Evolutionary conservation across 2,329 filamentous ascomycete genomes (phyloP).

Genomic region (Rutstroemia sp.): DNA sequence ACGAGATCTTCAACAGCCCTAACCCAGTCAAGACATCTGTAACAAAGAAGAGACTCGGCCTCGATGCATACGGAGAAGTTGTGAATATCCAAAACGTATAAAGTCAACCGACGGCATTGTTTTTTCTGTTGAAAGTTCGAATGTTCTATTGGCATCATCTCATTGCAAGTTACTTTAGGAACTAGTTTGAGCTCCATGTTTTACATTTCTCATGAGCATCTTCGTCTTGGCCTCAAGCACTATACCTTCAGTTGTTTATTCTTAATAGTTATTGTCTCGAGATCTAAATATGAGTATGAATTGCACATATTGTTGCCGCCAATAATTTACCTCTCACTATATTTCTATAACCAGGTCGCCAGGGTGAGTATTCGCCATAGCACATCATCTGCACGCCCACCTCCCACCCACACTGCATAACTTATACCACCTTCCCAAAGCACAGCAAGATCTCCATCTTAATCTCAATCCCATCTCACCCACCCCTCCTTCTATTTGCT

Average conservation of each 20-base stretch:
- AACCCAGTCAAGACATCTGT: conserved; percentile 41
- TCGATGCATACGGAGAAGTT: conserved; percentile 21
- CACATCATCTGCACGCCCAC: neutral
- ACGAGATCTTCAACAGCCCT: conserved; percentile 40
- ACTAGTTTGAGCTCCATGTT: too few relatives aligned
- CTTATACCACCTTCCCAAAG: neutral
- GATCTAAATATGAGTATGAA: too few relatives aligned
- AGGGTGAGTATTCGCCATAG: neutral
- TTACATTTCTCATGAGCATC: too few relatives aligned
- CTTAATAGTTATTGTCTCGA: too few relatives aligned
- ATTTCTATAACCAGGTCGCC: too few relatives aligned
- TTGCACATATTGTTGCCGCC: too few relatives aligned
- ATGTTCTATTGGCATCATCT: neutral
- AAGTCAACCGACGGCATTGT: neutral
- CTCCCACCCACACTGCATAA: neutral
- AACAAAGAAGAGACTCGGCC: conserved; percentile 34
- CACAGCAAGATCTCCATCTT: neutral
- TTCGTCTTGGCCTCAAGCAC: too few relatives aligned
- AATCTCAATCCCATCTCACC: neutral
- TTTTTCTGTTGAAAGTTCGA: neutral
- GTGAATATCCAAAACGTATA: conserved; percentile 12
- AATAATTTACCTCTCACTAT: too few relatives aligned
- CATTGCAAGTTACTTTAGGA: neutral
- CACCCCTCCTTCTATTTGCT: neutral
- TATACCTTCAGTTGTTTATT: too few relatives aligned